Evolutionary conservation across 331 rosid species (phyloP).

Genomic region (Dryas integrifolia): DNA sequence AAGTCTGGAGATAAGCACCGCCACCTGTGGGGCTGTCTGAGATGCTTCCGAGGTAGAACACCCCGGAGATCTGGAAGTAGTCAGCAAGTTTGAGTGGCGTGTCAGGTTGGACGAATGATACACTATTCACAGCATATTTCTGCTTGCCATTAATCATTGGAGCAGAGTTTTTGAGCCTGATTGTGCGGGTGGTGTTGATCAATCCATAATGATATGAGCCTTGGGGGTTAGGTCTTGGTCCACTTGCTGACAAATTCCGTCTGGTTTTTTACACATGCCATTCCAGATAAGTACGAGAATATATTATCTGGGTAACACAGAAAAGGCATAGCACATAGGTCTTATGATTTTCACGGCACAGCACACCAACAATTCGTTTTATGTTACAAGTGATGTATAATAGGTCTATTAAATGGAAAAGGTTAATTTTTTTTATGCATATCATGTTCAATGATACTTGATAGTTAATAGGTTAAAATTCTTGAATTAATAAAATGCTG

Average conservation of each 20-base stretch:
- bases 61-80: constrained; percentile 65
- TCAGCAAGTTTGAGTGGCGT: constrained; percentile 84
- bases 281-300: not conserved
- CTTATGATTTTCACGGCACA: no score
- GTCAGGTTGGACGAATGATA: constrained; percentile 65
- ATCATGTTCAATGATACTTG: not conserved
- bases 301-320: not conserved
- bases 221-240: constrained; percentile 91
- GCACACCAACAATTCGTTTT: not conserved
- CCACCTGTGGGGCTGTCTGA: constrained; percentile 59
- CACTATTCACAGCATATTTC: constrained; percentile 69
- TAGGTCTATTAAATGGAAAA: not conserved
- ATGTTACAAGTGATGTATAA: not conserved
- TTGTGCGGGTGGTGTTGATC: constrained; percentile 63
- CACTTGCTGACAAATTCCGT: constrained; percentile 72
- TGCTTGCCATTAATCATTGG: constrained; percentile 69
- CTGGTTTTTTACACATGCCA: constrained; percentile 37
- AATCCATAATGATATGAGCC: constrained; percentile 87
- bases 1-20: constrained; percentile 63
- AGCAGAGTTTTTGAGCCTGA: constrained; percentile 62
- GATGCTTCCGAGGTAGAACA: constrained; percentile 60
- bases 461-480: not conserved
- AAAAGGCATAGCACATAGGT: not conserved
- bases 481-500: not conserved
- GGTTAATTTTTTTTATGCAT: not conserved